Evolutionary conservation across 495 filamentous ascomycete species (phyloP).

Genomic region (Elaphomyces granulatus): DNA sequence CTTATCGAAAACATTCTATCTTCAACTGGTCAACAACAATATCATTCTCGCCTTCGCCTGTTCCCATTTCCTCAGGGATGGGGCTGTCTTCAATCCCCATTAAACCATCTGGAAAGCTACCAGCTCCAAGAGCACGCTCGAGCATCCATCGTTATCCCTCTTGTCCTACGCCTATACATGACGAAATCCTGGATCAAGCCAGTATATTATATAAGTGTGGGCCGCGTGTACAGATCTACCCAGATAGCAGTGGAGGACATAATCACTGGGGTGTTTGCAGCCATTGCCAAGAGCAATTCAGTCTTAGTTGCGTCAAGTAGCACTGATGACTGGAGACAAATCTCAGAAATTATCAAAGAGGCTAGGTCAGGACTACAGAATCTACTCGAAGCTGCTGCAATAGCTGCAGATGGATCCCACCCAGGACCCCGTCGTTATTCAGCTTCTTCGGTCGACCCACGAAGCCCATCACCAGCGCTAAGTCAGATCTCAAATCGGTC

Average conservation of each 20-base stretch:
- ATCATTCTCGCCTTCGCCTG: not conserved
- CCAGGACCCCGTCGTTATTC: not conserved
- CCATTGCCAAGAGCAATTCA: not conserved
- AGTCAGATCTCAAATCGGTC: not conserved
- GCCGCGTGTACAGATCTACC: not conserved
- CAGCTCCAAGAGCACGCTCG: constrained; percentile 1
- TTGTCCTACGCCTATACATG: not conserved
- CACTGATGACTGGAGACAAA: not conserved
- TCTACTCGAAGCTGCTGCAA: not conserved
- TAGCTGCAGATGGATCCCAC: not conserved
- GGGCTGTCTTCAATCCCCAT: not conserved
- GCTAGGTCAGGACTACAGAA: not conserved
- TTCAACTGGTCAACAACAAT: constrained; percentile 1
- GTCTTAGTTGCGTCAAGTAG: not conserved
- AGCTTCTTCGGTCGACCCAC: not conserved
- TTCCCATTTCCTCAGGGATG: constrained; percentile 1
- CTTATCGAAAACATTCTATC: too few species aligned
- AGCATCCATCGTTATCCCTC: not conserved
- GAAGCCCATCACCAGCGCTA: not conserved
- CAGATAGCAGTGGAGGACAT: constrained; percentile 1
- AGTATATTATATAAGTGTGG: constrained; percentile 1
- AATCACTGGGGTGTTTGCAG: not conserved
- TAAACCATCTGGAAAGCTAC: constrained; percentile 1
- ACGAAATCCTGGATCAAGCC: not conserved
- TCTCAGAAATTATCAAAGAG: not conserved